A percentile compares a stretch with the other conserved stretches of the same genome.
These are phyloP conservation scores for Rhodamnia rubescens DNA, from an alignment of 345 rosid species.

Conservation along the genomic window DNA sequence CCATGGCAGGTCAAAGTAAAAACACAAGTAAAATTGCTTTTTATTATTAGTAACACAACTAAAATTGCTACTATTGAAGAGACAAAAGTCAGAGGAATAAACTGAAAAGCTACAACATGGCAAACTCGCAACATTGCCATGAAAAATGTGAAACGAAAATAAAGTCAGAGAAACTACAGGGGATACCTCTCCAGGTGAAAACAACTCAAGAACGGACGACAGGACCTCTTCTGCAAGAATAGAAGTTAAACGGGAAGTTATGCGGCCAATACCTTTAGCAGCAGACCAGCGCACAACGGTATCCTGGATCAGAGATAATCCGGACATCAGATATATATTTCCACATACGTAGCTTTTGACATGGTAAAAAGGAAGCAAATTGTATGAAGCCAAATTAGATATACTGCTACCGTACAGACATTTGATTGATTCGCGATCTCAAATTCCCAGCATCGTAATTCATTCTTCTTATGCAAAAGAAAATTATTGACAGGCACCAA, in stretches of 20 bases:
- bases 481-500: background rate
- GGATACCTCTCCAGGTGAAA: constrained; percentile 84
- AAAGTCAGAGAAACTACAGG: background rate
- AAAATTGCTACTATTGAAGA: background rate
- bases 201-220: constrained; percentile 79
- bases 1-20: background rate
- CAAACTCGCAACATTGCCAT: background rate
- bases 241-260: constrained; percentile 77
- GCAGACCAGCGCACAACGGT: constrained; percentile 99
- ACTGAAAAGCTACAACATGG: background rate
- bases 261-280: constrained; percentile 93
- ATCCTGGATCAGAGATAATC: constrained; percentile 39
- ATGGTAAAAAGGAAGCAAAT: background rate
- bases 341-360: background rate
- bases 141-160: background rate
- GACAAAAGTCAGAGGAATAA: background rate
- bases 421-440: background rate
- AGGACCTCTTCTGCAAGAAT: constrained; percentile 76
- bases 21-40: background rate
- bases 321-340: background rate
- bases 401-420: background rate
- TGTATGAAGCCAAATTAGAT: background rate
- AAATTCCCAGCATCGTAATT: background rate
- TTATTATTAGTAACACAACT: background rate
- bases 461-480: background rate